phyloP scores from a whole-genome alignment of 2,329 filamentous ascomycete species.

The Diaporthe longicolla region DNA sequence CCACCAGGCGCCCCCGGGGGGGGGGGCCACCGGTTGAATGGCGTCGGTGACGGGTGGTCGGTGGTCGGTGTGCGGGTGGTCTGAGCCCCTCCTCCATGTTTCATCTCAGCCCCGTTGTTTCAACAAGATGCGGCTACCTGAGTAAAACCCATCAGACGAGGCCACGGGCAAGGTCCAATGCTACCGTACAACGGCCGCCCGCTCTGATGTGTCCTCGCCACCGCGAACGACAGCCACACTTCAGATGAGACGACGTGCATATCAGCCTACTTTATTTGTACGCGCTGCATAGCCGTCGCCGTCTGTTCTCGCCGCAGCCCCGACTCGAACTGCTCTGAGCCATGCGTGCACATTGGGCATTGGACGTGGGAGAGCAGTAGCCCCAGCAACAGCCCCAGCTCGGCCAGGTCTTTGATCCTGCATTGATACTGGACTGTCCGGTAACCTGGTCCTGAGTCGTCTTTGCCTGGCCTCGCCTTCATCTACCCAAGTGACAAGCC shows the following conservation, averaged over 20 bases:
- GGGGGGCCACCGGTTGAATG: neutral
- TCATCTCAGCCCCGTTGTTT: slow-evolving; percentile 36
- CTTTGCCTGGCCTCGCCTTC: neutral
- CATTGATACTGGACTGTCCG: slow-evolving; percentile 8
- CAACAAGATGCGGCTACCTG: slow-evolving; percentile 29
- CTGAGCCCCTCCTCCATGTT: slow-evolving; percentile 34
- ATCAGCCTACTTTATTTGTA: slow-evolving; percentile 7
- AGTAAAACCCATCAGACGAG: slow-evolving; percentile 19
- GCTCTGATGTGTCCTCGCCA: slow-evolving; percentile 28
- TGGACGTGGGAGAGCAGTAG: neutral
- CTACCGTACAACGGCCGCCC: slow-evolving; percentile 22
- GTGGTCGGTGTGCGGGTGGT: slow-evolving; percentile 4
- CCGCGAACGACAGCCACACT: slow-evolving; percentile 26
- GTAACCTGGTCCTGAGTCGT: slow-evolving; percentile 22
- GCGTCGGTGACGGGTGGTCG: slow-evolving; percentile 19
- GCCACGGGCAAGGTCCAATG: slow-evolving; percentile 21
- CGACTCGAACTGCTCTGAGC: slow-evolving; percentile 18
- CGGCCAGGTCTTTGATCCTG: slow-evolving; percentile 1
- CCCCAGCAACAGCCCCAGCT: neutral
- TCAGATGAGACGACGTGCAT: slow-evolving; percentile 34
- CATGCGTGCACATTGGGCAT: neutral
- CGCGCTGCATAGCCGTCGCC: slow-evolving; percentile 2
- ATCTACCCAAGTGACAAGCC: slow-evolving; percentile 10
- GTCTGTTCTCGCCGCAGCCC: slow-evolving; percentile 28
- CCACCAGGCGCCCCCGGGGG: neutral